Conservation (phyloP, 139 green algal genomes). For the Eudorina sp. region DNA sequence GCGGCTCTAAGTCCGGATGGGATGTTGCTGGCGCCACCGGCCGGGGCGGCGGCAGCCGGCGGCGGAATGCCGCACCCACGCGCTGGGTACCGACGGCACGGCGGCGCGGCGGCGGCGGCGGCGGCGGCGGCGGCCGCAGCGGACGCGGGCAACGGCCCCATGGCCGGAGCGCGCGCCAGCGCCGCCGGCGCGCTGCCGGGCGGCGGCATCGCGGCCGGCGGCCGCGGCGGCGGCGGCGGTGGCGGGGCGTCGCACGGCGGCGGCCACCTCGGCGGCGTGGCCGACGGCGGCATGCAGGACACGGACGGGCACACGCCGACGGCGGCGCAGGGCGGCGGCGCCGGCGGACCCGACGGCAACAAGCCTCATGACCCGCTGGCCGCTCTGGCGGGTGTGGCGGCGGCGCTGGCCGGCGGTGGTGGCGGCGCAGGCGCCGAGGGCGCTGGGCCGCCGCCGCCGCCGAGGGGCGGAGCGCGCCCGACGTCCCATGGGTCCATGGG, state of each 20-base stretch:
- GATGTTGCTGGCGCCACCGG: background rate
- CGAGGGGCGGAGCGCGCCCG: background rate
- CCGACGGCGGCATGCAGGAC: background rate
- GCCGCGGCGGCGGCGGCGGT: background rate
- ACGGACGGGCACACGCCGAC: background rate
- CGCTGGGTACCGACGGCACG: background rate
- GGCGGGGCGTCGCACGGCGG: background rate
- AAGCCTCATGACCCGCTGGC: background rate
- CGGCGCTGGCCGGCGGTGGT: constrained; percentile 16
- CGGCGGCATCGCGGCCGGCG: background rate
- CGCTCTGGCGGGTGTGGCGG: constrained; percentile 12
- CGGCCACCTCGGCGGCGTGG: background rate
- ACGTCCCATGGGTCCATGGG: background rate
- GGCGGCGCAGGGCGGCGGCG: background rate
- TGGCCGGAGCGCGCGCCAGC: background rate
- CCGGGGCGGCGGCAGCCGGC: background rate
- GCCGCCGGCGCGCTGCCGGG: background rate
- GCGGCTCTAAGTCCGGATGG: background rate
- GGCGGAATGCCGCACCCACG: background rate
- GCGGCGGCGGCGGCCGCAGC: background rate
- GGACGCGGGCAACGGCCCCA: background rate
- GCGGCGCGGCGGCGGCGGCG: background rate
- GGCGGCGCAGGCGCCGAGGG: background rate
- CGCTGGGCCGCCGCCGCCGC: background rate
- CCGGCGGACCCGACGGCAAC: background rate